phyloP scores from a whole-genome alignment of 176 grass and related monocot genomes.

The Eragrostis nindensis region DNA sequence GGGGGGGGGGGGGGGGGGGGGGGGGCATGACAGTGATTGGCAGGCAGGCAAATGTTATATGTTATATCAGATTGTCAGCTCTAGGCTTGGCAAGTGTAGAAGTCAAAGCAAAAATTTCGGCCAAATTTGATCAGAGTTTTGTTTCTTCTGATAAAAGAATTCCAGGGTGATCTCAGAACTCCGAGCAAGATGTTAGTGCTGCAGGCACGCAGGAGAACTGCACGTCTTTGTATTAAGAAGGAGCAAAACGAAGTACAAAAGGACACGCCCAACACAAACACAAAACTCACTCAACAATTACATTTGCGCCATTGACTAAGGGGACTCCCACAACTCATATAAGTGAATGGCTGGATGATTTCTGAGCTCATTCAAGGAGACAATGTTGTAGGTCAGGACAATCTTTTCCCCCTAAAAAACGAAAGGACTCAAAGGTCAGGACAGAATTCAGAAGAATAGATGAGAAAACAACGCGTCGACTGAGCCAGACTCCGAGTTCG shows the following conservation, averaged over 20 bases:
- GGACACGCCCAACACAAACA: too few relatives aligned
- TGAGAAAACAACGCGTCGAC: neutral
- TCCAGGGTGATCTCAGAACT: too few relatives aligned
- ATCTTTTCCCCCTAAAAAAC: neutral
- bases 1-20: too few relatives aligned
- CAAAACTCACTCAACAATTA: too few relatives aligned
- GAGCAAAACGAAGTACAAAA: too few relatives aligned
- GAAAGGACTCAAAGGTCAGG: neutral
- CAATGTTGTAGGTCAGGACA: neutral
- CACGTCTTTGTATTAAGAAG: too few relatives aligned
- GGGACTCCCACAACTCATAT: too few relatives aligned
- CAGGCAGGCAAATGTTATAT: neutral
- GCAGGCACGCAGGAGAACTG: too few relatives aligned
- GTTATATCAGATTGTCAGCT: neutral
- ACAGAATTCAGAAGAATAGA: neutral
- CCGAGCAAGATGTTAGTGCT: too few relatives aligned
- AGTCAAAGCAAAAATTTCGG: neutral
- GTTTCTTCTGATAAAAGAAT: neutral
- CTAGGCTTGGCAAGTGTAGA: neutral
- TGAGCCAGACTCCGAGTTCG: too few relatives aligned
- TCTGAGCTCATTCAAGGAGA: constrained; percentile 7
- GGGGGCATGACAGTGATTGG: too few relatives aligned
- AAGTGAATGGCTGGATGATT: constrained; percentile 39
- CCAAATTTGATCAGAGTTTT: neutral
- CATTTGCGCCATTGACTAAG: too few relatives aligned